Percentiles rank a stretch among this genome's conserved stretches.
These are phyloP conservation scores for Arabis hirsuta DNA, from an alignment of 345 rosid genomes.

Conservation along the genomic window DNA sequence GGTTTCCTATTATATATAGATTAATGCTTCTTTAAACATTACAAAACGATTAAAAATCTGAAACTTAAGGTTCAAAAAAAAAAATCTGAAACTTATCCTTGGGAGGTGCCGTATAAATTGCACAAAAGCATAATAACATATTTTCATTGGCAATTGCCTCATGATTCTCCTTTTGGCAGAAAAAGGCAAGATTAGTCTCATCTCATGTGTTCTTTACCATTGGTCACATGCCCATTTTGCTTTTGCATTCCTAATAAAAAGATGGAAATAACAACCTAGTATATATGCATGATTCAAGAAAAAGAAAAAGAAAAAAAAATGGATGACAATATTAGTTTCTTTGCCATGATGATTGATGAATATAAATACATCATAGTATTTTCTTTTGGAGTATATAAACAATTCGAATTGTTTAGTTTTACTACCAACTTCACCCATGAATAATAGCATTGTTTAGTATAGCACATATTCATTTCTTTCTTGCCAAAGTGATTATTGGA, in stretches of 20 bases:
- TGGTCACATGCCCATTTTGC: slow-evolving; percentile 30
- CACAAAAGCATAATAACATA: neutral
- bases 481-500: too few species aligned
- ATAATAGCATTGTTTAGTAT: too few species aligned
- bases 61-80: neutral
- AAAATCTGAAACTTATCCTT: neutral
- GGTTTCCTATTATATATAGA: too few species aligned
- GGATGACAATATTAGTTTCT: slow-evolving; percentile 1
- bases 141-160: neutral
- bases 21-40: neutral
- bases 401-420: too few species aligned
- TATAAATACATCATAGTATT: neutral
- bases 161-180: slow-evolving; percentile 27
- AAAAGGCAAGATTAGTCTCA: slow-evolving; percentile 18
- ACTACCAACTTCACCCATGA: too few species aligned
- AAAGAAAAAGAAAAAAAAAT: neutral
- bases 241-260: slow-evolving; percentile 1
- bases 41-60: neutral
- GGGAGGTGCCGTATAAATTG: neutral
- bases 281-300: neutral
- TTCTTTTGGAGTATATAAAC: too few species aligned
- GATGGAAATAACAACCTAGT: neutral
- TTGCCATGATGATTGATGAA: neutral
- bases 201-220: slow-evolving; percentile 30
- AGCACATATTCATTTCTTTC: too few species aligned